Evolutionary conservation across 1,284 basidiomycete species (phyloP).

Genomic region (Ustilago xerochloae): DNA sequence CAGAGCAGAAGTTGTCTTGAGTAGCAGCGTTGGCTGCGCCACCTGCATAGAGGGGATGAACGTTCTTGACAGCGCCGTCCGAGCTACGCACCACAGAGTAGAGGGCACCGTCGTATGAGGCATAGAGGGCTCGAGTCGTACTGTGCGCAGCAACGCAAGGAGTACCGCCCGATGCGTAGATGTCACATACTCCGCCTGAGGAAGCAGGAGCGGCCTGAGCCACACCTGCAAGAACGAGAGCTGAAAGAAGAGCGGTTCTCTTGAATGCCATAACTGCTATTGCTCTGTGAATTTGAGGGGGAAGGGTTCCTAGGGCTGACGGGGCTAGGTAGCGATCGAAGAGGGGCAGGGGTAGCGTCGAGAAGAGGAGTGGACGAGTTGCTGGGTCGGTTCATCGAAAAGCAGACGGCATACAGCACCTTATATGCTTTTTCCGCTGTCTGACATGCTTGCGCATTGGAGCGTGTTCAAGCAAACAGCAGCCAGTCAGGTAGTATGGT

Average conservation of each 20-base stretch:
- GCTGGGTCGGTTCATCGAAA: too few species aligned
- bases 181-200: slow-evolving; percentile 17
- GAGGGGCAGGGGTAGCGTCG: not conserved
- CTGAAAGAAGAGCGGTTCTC: slow-evolving; percentile 17
- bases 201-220: slow-evolving; percentile 6
- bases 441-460: too few species aligned
- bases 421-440: not conserved
- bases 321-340: slow-evolving; percentile 10
- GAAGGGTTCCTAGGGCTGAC: not conserved
- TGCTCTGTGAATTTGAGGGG: not conserved
- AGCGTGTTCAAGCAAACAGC: too few species aligned
- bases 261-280: slow-evolving; percentile 23
- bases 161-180: slow-evolving; percentile 28
- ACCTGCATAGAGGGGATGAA: slow-evolving; percentile 16
- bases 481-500: too few species aligned
- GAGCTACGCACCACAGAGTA: slow-evolving; percentile 25
- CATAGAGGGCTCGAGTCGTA: slow-evolving; percentile 32
- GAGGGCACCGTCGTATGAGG: slow-evolving; percentile 13
- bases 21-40: slow-evolving; percentile 22
- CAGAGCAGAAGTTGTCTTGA: slow-evolving; percentile 26
- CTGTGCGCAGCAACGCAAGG: slow-evolving; percentile 36
- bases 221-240: slow-evolving; percentile 7
- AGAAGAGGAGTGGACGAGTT: too few species aligned
- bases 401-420: too few species aligned
- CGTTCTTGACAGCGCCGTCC: not conserved